These are phyloP conservation scores for Rhizopus delemar DNA, from an alignment of 371 early-diverging fungal species.

Conservation along the genomic window DNA sequence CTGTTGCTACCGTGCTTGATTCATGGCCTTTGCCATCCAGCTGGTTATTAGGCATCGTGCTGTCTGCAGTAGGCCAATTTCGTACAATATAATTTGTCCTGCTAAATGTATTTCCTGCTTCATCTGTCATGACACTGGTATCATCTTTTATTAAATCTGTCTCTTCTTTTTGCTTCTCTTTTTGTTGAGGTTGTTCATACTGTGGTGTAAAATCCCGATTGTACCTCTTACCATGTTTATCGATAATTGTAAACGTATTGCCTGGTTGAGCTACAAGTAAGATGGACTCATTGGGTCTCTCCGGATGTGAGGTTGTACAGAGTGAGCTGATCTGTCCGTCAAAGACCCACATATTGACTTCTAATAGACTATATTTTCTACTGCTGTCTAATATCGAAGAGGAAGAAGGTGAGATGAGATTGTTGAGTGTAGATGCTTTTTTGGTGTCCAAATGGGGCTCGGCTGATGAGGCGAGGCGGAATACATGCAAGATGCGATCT, in stretches of 20 bases:
- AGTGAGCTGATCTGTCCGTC: slow-evolving; percentile 60
- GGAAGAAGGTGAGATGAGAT: slow-evolving; percentile 16
- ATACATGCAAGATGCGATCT: slow-evolving; percentile 79
- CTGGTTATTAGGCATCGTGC: slow-evolving; percentile 21
- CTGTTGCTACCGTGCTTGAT: slow-evolving; percentile 56
- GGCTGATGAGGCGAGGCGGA: slow-evolving; percentile 36
- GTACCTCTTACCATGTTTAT: slow-evolving; percentile 56
- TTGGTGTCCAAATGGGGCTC: not conserved
- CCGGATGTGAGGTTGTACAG: slow-evolving; percentile 42
- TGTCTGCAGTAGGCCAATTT: slow-evolving; percentile 45
- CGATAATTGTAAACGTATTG: slow-evolving; percentile 61
- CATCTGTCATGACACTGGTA: slow-evolving; percentile 3
- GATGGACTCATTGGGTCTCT: slow-evolving; percentile 45
- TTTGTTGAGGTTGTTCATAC: slow-evolving; percentile 8
- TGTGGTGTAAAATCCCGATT: slow-evolving; percentile 52
- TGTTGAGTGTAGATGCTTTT: not conserved
- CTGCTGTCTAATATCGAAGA: slow-evolving; percentile 1
- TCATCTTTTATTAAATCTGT: not conserved
- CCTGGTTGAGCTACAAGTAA: slow-evolving; percentile 65
- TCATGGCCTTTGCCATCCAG: slow-evolving; percentile 31
- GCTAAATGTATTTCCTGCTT: slow-evolving; percentile 23
- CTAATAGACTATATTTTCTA: slow-evolving; percentile 30
- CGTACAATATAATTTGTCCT: slow-evolving; percentile 43
- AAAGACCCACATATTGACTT: slow-evolving; percentile 62
- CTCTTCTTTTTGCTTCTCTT: slow-evolving; percentile 6